These are phyloP conservation scores for Rugosomyces carneus DNA, from an alignment of 1,284 basidiomycete species.

Conservation along the genomic window DNA sequence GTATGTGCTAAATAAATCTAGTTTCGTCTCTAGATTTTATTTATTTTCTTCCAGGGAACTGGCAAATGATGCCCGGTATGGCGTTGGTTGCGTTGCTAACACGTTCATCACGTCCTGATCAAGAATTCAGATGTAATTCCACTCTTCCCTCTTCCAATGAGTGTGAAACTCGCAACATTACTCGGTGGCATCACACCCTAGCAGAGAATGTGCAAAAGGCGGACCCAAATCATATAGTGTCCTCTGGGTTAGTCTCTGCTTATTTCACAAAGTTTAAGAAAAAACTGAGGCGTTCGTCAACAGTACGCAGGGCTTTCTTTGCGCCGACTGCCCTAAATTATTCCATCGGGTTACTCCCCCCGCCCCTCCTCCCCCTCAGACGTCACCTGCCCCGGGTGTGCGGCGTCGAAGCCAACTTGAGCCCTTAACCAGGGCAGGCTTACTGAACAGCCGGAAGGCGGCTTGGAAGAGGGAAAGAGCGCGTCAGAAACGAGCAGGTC, in stretches of 20 bases:
- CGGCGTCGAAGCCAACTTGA: slow-evolving; percentile 30
- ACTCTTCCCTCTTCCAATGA: slow-evolving; percentile 33
- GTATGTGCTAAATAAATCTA: slow-evolving; percentile 21
- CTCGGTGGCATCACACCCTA: slow-evolving; percentile 47
- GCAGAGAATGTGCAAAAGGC: slow-evolving; percentile 38
- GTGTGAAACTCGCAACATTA: slow-evolving; percentile 48
- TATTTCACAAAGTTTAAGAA: neutral
- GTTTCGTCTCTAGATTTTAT: neutral
- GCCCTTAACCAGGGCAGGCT: slow-evolving; percentile 37
- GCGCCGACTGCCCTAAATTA: slow-evolving; percentile 49
- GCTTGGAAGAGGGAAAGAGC: slow-evolving; percentile 33
- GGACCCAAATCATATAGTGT: slow-evolving; percentile 61
- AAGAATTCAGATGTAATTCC: slow-evolving; percentile 45
- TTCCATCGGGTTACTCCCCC: slow-evolving; percentile 30
- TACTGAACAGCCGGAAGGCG: slow-evolving; percentile 42
- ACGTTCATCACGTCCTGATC: neutral
- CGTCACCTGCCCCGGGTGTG: slow-evolving; percentile 32
- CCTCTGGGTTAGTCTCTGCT: slow-evolving; percentile 43
- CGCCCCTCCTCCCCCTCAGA: slow-evolving; percentile 21
- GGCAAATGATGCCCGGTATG: slow-evolving; percentile 57
- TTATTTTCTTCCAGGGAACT: slow-evolving; percentile 38
- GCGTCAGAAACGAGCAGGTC: slow-evolving; percentile 22
- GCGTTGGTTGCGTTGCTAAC: neutral
- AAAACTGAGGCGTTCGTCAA: neutral
- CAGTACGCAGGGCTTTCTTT: slow-evolving; percentile 56